These are phyloP conservation scores for Colletotrichum higginsianum DNA, from an alignment of 2,329 filamentous ascomycete genomes.

Conservation along the genomic window DNA sequence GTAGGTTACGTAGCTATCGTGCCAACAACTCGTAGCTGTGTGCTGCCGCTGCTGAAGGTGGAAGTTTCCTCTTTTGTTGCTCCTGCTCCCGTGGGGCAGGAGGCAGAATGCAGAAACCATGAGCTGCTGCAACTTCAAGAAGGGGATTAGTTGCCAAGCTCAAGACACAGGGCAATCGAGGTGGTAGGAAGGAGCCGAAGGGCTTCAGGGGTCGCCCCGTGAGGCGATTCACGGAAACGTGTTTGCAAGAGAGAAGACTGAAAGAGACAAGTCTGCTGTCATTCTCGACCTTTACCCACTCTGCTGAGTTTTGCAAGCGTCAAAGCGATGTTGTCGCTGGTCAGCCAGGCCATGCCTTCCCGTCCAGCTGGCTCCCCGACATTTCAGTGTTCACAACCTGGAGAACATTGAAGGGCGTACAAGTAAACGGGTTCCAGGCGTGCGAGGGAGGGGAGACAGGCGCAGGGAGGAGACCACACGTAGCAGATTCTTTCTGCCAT, in stretches of 20 bases:
- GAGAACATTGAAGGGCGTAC: not conserved
- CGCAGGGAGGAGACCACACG: no score
- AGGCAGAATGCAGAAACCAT: not conserved
- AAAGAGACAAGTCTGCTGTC: slow-evolving; percentile 28
- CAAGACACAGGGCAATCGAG: slow-evolving; percentile 9
- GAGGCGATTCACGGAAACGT: slow-evolving; percentile 7
- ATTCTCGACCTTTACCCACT: slow-evolving; percentile 32
- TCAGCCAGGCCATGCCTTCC: slow-evolving; percentile 23
- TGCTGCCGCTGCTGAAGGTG: not conserved
- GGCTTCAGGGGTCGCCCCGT: not conserved
- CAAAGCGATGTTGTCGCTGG: slow-evolving; percentile 31
- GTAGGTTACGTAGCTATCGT: not conserved
- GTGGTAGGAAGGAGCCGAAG: slow-evolving; percentile 11
- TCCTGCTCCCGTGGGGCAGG: not conserved
- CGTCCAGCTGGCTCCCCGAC: slow-evolving; percentile 9
- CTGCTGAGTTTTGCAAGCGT: slow-evolving; percentile 29
- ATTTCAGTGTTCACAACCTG: not conserved
- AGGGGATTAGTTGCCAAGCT: slow-evolving; percentile 17
- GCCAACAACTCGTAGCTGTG: not conserved
- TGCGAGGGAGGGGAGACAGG: not conserved
- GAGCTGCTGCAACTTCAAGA: slow-evolving; percentile 5
- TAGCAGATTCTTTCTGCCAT: no score
- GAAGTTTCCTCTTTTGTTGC: not conserved
- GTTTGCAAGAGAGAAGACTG: slow-evolving; percentile 24
- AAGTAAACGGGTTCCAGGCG: not conserved